A percentile compares a stretch with the other conserved stretches of the same genome.
Evolutionary conservation across 495 filamentous ascomycete species (phyloP).

Genomic region (Thozetella sp.): DNA sequence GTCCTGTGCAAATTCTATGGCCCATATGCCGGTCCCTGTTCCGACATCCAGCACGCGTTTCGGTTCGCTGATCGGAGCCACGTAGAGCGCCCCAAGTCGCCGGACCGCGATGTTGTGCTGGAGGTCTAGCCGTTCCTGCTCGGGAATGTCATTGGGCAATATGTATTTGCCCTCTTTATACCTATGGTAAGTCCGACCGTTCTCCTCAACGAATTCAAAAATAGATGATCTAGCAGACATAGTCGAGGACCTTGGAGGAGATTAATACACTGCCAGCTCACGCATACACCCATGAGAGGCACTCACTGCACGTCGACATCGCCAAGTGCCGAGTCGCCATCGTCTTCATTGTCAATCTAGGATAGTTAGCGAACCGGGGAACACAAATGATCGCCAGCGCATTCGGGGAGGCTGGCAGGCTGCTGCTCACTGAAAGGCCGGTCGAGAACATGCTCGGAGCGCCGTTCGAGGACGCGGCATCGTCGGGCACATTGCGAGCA

Average conservation of each 20-base stretch:
- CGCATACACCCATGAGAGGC: too few relatives aligned
- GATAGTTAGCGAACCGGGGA: neutral
- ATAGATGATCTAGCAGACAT: slow-evolving; percentile 19
- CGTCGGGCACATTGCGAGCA: neutral
- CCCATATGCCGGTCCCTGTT: slow-evolving; percentile 66
- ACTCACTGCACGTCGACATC: neutral
- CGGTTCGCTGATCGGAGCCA: slow-evolving; percentile 45
- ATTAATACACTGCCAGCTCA: too few relatives aligned
- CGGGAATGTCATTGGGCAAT: slow-evolving; percentile 26
- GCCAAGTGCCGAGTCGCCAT: neutral
- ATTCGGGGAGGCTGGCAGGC: too few relatives aligned
- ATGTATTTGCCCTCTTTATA: slow-evolving; percentile 23
- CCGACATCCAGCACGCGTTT: slow-evolving; percentile 58
- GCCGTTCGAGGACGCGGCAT: neutral
- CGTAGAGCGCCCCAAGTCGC: slow-evolving; percentile 35
- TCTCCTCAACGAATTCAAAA: slow-evolving; percentile 25
- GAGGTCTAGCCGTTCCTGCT: slow-evolving; percentile 24
- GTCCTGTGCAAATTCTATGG: slow-evolving; percentile 37
- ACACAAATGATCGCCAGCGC: too few relatives aligned
- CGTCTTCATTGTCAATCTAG: neutral
- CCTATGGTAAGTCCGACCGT: slow-evolving; percentile 31
- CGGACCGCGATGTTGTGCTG: slow-evolving; percentile 21
- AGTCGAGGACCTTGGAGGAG: neutral
- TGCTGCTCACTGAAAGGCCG: neutral
- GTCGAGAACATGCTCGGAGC: neutral